These are phyloP conservation scores for Calonectria hawksworthii DNA, from an alignment of 2,329 filamentous ascomycete species.

Conservation along the genomic window DNA sequence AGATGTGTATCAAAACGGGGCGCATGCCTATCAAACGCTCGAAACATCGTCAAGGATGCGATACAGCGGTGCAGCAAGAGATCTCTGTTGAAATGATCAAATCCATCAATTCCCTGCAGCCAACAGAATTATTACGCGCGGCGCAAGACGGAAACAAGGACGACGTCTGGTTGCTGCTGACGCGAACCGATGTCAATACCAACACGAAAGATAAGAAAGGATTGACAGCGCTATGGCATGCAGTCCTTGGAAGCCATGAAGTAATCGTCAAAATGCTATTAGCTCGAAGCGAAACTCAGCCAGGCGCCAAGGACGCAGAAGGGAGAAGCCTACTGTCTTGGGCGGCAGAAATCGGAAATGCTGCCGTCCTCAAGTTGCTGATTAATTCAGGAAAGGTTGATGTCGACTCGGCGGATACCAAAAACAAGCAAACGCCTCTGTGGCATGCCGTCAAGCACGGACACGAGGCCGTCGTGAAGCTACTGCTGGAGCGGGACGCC, in stretches of 20 bases:
- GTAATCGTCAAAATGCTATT: neutral
- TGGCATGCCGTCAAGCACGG: neutral
- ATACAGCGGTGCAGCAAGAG: neutral
- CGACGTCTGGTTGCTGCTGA: neutral
- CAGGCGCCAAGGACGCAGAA: neutral
- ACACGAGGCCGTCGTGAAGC: neutral
- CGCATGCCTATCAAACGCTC: neutral
- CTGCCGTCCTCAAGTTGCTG: neutral
- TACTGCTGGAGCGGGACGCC: neutral
- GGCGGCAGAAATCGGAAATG: neutral
- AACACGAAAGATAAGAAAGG: neutral
- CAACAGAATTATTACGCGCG: neutral
- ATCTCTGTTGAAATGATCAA: no score
- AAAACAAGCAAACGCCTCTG: neutral
- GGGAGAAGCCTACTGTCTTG: neutral
- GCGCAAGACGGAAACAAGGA: neutral
- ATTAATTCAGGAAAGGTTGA: neutral
- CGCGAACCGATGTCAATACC: neutral
- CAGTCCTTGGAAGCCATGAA: neutral
- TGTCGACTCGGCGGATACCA: neutral
- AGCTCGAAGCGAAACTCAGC: neutral
- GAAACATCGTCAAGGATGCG: no score
- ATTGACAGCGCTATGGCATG: neutral
- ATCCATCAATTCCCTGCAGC: neutral
- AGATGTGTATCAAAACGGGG: neutral